A percentile compares a stretch with the other conserved stretches of the same genome.
These are phyloP conservation scores for Citrullus colocynthis DNA, from an alignment of 306 rosid genomes.

Conservation along the genomic window DNA sequence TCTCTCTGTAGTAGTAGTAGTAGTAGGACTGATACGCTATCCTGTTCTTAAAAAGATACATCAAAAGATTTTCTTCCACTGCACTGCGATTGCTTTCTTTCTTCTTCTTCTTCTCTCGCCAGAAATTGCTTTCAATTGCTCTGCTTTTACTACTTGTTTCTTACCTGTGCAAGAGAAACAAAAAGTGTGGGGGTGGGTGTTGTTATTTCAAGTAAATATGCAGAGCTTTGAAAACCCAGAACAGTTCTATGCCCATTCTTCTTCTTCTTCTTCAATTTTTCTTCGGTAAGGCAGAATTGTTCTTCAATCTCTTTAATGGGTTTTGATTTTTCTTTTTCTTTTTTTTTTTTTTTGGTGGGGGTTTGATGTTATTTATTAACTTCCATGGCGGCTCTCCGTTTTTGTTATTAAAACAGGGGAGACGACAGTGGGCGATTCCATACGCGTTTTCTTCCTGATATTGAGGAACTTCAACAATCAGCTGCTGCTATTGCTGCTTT, in stretches of 20 bases:
- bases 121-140: background rate
- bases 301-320: background rate
- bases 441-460: conserved; percentile 47
- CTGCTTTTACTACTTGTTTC: background rate
- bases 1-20: background rate
- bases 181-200: background rate
- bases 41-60: conserved; percentile 40
- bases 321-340: background rate
- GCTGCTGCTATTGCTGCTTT: conserved; percentile 24
- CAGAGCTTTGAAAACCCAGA: conserved; percentile 53
- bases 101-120: background rate
- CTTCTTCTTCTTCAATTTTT: conserved; percentile 20
- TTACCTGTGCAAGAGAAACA: background rate
- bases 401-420: conserved; percentile 41
- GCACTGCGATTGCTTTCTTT: background rate
- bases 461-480: conserved; percentile 62
- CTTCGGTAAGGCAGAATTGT: conserved; percentile 22
- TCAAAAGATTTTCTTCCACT: conserved; percentile 28
- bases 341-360: background rate
- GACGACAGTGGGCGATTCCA: conserved; percentile 29
- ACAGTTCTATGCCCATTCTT: conserved; percentile 29
- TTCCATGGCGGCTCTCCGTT: background rate
- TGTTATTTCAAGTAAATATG: conserved; percentile 21
- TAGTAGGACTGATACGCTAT: conserved; percentile 31
- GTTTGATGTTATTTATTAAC: background rate